Conservation (phyloP, 345 rosid genomes). For the Lenwebbia sp. region DNA sequence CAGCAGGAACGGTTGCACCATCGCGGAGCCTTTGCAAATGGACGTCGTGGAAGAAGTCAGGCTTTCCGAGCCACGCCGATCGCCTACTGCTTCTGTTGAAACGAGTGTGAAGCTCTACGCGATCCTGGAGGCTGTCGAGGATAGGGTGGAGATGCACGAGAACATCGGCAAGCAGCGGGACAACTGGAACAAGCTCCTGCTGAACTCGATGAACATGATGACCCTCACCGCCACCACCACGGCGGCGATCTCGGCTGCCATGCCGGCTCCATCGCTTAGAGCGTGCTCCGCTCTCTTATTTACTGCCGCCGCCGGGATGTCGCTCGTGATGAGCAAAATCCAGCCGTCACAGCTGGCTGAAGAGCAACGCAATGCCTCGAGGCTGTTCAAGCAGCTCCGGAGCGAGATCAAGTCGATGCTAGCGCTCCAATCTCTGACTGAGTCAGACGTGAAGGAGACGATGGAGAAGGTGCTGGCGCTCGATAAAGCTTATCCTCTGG, state of each 20-base stretch:
- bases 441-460: constrained; percentile 5
- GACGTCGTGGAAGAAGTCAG: not conserved
- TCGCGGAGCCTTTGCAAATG: not conserved
- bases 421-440: not conserved
- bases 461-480: constrained; percentile 18
- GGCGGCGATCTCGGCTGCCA: not conserved
- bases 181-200: constrained; percentile 50
- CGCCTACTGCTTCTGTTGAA: not conserved
- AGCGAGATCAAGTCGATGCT: constrained; percentile 8
- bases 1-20: not conserved
- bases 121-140: constrained; percentile 44
- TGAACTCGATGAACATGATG: constrained; percentile 58
- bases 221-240: constrained; percentile 41
- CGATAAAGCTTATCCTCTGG: constrained; percentile 28
- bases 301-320: constrained; percentile 22
- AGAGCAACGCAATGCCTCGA: constrained; percentile 23
- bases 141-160: constrained; percentile 60
- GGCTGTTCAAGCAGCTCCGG: constrained; percentile 21
- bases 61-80: not conserved
- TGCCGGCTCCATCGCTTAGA: not conserved
- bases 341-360: constrained; percentile 36
- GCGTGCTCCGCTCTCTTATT: constrained; percentile 12
- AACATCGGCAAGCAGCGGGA: constrained; percentile 58
- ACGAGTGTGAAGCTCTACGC: constrained; percentile 16
- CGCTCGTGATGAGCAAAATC: constrained; percentile 20